Evolutionary conservation across 306 rosid species (phyloP), one percentile per base, ranked within the genome.

Genomic region (Quercus variabilis): DNA sequence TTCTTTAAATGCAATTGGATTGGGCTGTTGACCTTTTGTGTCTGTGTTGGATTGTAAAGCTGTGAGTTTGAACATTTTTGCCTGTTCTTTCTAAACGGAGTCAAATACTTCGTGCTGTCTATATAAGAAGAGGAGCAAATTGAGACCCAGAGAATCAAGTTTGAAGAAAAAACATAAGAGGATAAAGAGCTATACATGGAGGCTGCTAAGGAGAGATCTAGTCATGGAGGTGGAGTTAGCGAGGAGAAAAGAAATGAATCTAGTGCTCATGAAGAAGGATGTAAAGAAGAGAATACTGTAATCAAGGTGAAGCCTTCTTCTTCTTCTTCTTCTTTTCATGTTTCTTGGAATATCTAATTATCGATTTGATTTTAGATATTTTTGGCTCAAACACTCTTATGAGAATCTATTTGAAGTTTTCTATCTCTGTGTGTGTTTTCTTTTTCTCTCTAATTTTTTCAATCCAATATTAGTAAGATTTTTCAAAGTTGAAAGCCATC

Each of bases 81-180:
- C 71, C 3, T 25, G 73, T 52, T 60, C 30, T 33, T 80, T 82
- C 73, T 33, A 70, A 79, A 68, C 72, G 72, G 75, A 80, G 96
- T 93, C 90, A 91, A 88, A 88, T 79, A 63, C 87, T 84, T 80
- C 89, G 82, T 74, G 86, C 96, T 83, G 57, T 52, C 83, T 87
- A 84, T 83, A 81, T 74, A 75, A 76, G 74, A 72, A 5, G 68
- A 69, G 15, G 55, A 21, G 31, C 71, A 74, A n/a, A 64, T 19
- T 35, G 52, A 33, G 71, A 63, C 30, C 19, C 12, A 35, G 15
- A 15, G 10, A 21, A 55, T 33, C 3, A 23, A 9, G 79, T 43
- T 57, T 3, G 15, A 18, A 64, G 43, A 7, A 43, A 62, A 62
- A 73, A 17, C 3, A 14, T 12, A 21, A n/a, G 20, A 19, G 5